Base-by-base conservation (phyloP, 805 yeast genomes). In the Saccharomyces mikatae region DNA sequence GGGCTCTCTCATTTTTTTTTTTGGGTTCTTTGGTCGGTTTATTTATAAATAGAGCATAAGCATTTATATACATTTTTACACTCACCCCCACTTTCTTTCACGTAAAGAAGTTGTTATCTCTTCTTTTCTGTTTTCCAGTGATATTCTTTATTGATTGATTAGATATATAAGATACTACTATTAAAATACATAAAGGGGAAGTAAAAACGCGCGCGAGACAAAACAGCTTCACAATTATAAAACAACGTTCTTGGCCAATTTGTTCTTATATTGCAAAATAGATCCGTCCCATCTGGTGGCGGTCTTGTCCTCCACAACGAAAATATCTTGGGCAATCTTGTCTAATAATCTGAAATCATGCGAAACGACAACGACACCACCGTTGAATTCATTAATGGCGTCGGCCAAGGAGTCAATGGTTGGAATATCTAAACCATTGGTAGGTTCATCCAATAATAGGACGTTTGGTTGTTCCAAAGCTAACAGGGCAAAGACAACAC, bases 311-410 rank as follows among this genome's bases (percentile, higher is more conserved):
- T 94, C 97, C 70, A 95, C 96, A 60, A 94, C 99, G 68, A 79
- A 92, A 72, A 94, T 94, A 69, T 94, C 98, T 78, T 92, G 88
- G 54, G 99, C 99, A 70, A 94, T 89, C 78, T 89, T 91, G 74
- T 92, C 97, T 73, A 94, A 81, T 68, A 94, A 81, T 77, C 98
- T 86, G 92, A 94, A 94, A 78, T 94, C 99, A 82, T 94, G 99
- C 58, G 97, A 90, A 61, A 94, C 99, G 56, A 94, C 96, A 62
- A 90, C 96, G 53, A 92, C 97, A 81, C 99, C 99, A 76, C 99
- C 99, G 70, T 85, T 87, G 80, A 88, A 94, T 31, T 82, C 86
- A 62, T 90, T 85, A 71, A 94, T 92, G 60, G 99, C 99, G 54
- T 87, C 96, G 52, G 97, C 99, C 67, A 94, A 80, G 47, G 99